Percentiles rank a stretch among this genome's conserved stretches.
phyloP scores from a whole-genome alignment of 176 grass and related monocot genomes.

The bread wheat (Triticum aestivum) region IWGSC_CS_RefSeq_v2.1 NC_057810.1:163073387-163073886 shows the following conservation, averaged over 20 bases:
- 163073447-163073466: constrained; percentile 75
- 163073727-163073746: constrained; percentile 75
- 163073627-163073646: constrained; percentile 90
- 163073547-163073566: constrained; percentile 62
- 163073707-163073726: constrained; percentile 69
- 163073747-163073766: constrained; percentile 68
- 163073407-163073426: constrained; percentile 78
- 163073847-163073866: constrained; percentile 77
- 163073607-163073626: constrained; percentile 87
- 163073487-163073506: constrained; percentile 70
- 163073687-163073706: constrained; percentile 77
- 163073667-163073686: constrained; percentile 68
- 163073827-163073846: constrained; percentile 72
- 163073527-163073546: constrained; percentile 56
- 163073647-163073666: constrained; percentile 52
- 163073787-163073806: constrained; percentile 52
- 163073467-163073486: constrained; percentile 83
- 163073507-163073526: constrained; percentile 75
- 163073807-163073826: constrained; percentile 76
- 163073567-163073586: constrained; percentile 52
- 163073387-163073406: constrained; percentile 70
- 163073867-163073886: constrained; percentile 69
- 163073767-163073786: constrained; percentile 73
- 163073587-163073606: constrained; percentile 59
- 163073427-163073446: constrained; percentile 71